Evolutionary conservation across 2,329 filamentous ascomycete species (phyloP), one percentile per base, ranked within the genome.

Genomic region (Exophiala mesophila): DNA sequence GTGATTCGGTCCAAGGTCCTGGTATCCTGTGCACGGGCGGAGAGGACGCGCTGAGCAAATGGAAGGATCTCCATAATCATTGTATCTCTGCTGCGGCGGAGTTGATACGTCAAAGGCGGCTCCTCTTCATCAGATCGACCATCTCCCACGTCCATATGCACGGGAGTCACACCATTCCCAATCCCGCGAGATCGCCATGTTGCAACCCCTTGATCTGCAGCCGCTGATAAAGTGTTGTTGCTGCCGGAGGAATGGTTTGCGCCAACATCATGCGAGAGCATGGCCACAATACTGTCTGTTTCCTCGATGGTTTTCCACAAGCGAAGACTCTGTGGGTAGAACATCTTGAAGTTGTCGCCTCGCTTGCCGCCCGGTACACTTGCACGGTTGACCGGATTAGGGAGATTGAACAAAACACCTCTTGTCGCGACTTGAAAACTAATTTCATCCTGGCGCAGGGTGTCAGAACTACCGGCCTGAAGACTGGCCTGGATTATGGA

Each of bases 401-500:
- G 92, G 2, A 98, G 73, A 7, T 81, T 82, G 60, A 94, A 94
- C 0, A 96, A 66, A 36, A 97, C 67, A 1, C 92, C 92, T 9
- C 89, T 80, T 0, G 94, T 86, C 3, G 88, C 88, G 13, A 90
- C 82, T 53, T 98, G 87, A 52, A 96, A 97, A 17, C 85, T 82
- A 60, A 98, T 89, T 59, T 98, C 92, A 50, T 96, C 88, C 63
- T 97, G 90, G 5, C 89, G 82, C 7, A 97, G 67, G 10, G 82
- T 74, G 47, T 96, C 90, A 39, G 80, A 78, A 15, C 76, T 77
- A 1, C 74, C 71, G 61, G 82, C 72, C 61, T 69, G 50, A 60
- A 67, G 65, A 71, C 57, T 67, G 6, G 49, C 49, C n/a, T 48
- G 44, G 7, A 44, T 34, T 19, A 46, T 26, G 10, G 43, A 37